These are phyloP conservation scores for Areca catechu DNA, from an alignment of 176 grass and related monocot species.

Conservation along the genomic window DNA sequence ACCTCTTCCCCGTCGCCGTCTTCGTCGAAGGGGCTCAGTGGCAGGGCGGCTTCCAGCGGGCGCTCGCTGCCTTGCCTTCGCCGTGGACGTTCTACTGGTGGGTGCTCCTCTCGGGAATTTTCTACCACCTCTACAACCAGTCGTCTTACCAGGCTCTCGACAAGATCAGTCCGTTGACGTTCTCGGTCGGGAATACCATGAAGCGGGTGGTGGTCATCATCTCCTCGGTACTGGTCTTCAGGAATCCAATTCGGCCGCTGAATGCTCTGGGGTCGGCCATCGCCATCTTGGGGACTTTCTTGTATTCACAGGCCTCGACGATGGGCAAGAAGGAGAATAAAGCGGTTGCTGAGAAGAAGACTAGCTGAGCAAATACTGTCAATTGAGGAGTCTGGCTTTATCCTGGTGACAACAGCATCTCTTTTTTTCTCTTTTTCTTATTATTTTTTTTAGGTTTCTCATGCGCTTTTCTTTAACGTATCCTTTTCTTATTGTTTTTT, in stretches of 20 bases:
- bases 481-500: too few relatives aligned
- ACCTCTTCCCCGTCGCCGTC: constrained; percentile 35
- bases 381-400: too few relatives aligned
- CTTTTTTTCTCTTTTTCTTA: too few relatives aligned
- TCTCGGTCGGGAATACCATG: constrained; percentile 44
- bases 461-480: too few relatives aligned
- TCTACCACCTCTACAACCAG: constrained; percentile 47
- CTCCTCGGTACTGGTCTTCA: constrained; percentile 31
- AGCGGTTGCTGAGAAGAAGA: constrained; percentile 3
- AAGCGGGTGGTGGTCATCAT: constrained; percentile 41
- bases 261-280: constrained; percentile 39
- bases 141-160: constrained; percentile 45
- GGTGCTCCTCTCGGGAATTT: constrained; percentile 34
- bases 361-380: not conserved
- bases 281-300: constrained; percentile 35
- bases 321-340: not conserved
- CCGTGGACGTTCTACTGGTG: constrained; percentile 21
- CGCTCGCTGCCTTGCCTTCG: constrained; percentile 13
- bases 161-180: constrained; percentile 35
- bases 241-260: constrained; percentile 31
- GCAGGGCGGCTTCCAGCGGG: constrained; percentile 16
- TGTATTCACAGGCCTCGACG: constrained; percentile 28
- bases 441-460: too few relatives aligned
- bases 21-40: constrained; percentile 34
- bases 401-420: too few relatives aligned